Percentiles rank a stretch among this genome's conserved stretches.
Conservation (phyloP, 2,329 filamentous ascomycete species). For the Colletotrichum sp. region DNA sequence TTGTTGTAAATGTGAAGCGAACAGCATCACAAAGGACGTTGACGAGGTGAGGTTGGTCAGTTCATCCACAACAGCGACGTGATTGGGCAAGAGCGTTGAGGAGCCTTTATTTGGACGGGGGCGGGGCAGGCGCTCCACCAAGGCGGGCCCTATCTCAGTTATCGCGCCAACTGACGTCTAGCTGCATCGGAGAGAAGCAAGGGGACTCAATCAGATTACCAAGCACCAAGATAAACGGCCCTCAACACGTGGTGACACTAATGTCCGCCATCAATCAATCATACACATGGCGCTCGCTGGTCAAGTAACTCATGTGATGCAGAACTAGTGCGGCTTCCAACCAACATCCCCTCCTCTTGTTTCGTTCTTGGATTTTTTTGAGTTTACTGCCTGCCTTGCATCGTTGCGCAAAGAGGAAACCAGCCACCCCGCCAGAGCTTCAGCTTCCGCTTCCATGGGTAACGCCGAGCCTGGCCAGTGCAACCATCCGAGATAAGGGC, state of each 20-base stretch:
- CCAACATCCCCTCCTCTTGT: neutral
- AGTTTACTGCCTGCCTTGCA: neutral
- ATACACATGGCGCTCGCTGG: neutral
- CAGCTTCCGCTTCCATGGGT: neutral
- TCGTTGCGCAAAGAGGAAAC: neutral
- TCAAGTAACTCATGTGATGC: neutral
- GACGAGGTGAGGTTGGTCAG: neutral
- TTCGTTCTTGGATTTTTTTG: neutral
- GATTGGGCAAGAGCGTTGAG: neutral
- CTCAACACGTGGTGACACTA: slow-evolving; percentile 2
- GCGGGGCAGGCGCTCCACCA: neutral
- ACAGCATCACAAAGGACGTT: neutral
- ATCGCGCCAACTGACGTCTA: neutral
- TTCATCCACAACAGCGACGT: neutral
- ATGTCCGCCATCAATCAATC: neutral
- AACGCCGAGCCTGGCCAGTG: neutral
- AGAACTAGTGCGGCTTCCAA: neutral
- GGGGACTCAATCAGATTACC: slow-evolving; percentile 4
- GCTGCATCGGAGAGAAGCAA: neutral
- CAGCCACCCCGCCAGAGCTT: neutral
- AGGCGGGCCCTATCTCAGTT: neutral
- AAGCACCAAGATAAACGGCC: neutral
- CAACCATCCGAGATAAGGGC: neutral
- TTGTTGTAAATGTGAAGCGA: neutral
- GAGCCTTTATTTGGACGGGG: neutral